Evolutionary conservation across 345 rosid genomes (phyloP), one percentile per base, ranked within the genome.

Genomic region (Hypericum perforatum): DNA sequence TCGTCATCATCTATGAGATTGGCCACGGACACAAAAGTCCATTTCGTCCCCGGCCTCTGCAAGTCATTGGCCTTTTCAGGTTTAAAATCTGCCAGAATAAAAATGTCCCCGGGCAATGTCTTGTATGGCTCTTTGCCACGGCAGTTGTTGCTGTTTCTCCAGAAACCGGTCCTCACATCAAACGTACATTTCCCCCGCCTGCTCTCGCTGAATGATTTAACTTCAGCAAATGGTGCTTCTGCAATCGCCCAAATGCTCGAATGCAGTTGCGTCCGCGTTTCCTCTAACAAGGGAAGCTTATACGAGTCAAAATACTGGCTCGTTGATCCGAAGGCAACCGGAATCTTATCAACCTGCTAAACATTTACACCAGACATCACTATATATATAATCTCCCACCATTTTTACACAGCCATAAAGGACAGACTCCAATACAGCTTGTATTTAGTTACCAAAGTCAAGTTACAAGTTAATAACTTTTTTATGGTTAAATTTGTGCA

Each of bases 21-120:
- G 9, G 5, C 0, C 5, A 65, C 64, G 7, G n/a, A 9, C 22
- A 59, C 64, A 13, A 65, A 46, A 14, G 56, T 11, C 70, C 70
- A 59, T 39, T 9, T 38, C 37, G 55, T 41, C 41, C 55, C 59
- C 9, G 38, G 7, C 59, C 40, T 32, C 9, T 48, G 50, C 32
- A 65, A 58, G 38, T 55, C 54, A 39, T 44, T 11, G 15, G 43
- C 54, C 0, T 48, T 46, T 41, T 59, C 50, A 1, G 70, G 70
- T 5, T 43, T 54, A 11, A 38, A 43, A 53, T 58, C 63, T 4
- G 63, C 41, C 22, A 65, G 15, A 12, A 65, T 38, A 5, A 58
- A 38, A 41, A 65, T 39, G 15, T 65, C 70, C 7, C 70, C 63
- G 3, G 56, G 44, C 63, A 45, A 32, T 22, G 56, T 59, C 39